Conservation (phyloP, 192 early-diverging fungal genomes). For the Entomortierella beljakovae region DNA sequence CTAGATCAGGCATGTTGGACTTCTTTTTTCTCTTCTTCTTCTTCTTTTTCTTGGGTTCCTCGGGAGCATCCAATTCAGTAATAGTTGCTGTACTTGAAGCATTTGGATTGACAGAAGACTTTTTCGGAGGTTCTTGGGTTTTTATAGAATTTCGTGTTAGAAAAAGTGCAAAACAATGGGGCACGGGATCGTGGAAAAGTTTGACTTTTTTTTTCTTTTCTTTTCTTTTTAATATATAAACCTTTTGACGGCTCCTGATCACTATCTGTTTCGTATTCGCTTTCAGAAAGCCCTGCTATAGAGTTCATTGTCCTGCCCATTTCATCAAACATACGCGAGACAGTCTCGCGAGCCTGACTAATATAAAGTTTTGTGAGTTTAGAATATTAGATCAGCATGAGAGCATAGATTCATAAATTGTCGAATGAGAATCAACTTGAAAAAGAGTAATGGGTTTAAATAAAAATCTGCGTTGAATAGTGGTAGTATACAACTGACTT, state of each 20-base stretch:
- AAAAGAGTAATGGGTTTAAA: too few species aligned
- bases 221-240: neutral
- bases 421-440: too few species aligned
- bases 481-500: too few species aligned
- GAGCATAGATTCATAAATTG: too few species aligned
- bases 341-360: slow-evolving; percentile 35
- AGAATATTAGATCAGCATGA: too few species aligned
- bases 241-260: slow-evolving; percentile 6
- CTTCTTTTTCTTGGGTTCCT: slow-evolving; percentile 25
- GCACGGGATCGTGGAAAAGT: neutral
- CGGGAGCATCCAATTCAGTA: neutral
- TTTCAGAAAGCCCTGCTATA: slow-evolving; percentile 23
- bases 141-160: neutral
- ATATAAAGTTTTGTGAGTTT: too few species aligned
- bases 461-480: too few species aligned
- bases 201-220: too few species aligned
- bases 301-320: slow-evolving; percentile 35
- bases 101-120: neutral
- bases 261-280: slow-evolving; percentile 15
- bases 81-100: neutral
- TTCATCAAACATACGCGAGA: slow-evolving; percentile 35
- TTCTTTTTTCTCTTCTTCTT: slow-evolving; percentile 62
- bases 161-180: neutral
- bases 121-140: too few species aligned
- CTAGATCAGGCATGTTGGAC: slow-evolving; percentile 55